These are phyloP conservation scores for Pseudonitzschia pungens DNA, from an alignment of 108 stramenopile species.

Conservation along the genomic window DNA sequence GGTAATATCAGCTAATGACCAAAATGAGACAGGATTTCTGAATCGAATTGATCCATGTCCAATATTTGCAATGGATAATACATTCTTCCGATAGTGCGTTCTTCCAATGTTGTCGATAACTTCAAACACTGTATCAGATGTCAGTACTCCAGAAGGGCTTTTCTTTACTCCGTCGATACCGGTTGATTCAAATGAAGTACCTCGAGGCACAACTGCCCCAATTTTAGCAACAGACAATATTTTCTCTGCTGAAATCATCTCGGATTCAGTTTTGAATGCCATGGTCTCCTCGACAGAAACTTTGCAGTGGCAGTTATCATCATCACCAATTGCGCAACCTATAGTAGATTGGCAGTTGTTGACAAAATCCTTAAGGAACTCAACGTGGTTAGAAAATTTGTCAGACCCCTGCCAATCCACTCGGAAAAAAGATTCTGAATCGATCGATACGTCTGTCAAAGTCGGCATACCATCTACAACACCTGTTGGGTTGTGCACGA, in stretches of 20 bases:
- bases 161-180: neutral
- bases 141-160: neutral
- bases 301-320: neutral
- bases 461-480: neutral
- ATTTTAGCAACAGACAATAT: neutral
- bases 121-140: conserved; percentile 17
- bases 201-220: neutral
- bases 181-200: neutral
- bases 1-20: conserved; percentile 43
- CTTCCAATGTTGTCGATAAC: conserved; percentile 23
- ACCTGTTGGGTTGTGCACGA: neutral
- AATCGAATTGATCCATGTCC: conserved; percentile 40
- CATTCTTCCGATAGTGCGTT: conserved; percentile 30
- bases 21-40: conserved; percentile 63
- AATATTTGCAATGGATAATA: conserved; percentile 3
- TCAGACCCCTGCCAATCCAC: no score
- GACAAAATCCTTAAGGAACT: neutral
- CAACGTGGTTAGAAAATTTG: neutral
- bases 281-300: neutral
- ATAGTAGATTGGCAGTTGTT: neutral
- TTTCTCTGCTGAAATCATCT: neutral
- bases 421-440: neutral
- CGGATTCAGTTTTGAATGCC: neutral
- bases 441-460: neutral
- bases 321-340: neutral